Evolutionary conservation across 108 stramenopile species (phyloP).

Genomic region (Skeletonema menzelii): DNA sequence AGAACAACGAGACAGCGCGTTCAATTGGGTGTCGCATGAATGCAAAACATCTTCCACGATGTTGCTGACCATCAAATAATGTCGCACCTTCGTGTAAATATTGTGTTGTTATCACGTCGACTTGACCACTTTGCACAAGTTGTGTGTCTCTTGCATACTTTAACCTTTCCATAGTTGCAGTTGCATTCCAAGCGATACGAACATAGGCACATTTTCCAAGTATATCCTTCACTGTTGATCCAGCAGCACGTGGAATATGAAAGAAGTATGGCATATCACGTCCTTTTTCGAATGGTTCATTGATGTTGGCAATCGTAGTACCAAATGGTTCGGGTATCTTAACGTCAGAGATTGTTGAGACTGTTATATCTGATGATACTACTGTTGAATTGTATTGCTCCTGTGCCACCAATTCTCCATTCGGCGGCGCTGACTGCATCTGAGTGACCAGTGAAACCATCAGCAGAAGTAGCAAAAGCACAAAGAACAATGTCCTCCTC

Average conservation of each 20-base stretch:
- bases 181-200: constrained; percentile 37
- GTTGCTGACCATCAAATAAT: constrained; percentile 23
- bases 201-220: constrained; percentile 34
- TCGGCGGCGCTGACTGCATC: background rate
- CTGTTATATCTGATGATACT: background rate
- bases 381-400: background rate
- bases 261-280: constrained; percentile 38
- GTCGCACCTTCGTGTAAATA: constrained; percentile 24
- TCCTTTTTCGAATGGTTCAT: background rate
- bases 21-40: constrained; percentile 41
- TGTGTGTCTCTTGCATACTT: constrained; percentile 14
- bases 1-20: constrained; percentile 38
- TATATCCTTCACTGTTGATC: constrained; percentile 17
- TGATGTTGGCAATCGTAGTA: background rate
- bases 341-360: background rate
- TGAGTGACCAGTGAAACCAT: background rate
- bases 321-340: background rate
- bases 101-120: constrained; percentile 38
- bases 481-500: background rate
- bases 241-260: constrained; percentile 27
- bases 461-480: constrained; percentile 3
- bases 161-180: constrained; percentile 21
- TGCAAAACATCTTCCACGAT: constrained; percentile 39
- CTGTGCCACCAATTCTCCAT: background rate
- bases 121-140: constrained; percentile 21